These are phyloP conservation scores for Microbotryum lychnidis-dioicae DNA, from an alignment of 1,284 basidiomycete genomes.

Conservation along the genomic window DNA sequence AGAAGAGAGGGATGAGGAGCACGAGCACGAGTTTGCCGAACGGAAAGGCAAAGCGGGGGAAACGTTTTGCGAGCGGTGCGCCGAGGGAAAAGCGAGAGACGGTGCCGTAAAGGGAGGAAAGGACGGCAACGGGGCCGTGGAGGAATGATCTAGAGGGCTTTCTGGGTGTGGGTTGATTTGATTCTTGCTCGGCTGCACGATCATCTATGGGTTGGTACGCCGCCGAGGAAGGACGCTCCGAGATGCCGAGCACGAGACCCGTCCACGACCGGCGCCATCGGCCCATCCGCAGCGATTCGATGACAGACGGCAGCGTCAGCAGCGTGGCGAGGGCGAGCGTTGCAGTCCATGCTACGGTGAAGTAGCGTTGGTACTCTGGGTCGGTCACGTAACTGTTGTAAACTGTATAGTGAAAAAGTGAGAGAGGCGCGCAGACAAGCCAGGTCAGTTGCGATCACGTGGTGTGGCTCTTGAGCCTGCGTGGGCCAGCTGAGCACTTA, in stretches of 20 bases:
- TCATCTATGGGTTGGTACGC: not conserved
- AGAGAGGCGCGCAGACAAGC: too few species aligned
- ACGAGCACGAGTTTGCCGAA: slow-evolving; percentile 7
- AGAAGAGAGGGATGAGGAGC: slow-evolving; percentile 20
- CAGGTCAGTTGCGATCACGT: not conserved
- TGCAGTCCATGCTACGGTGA: slow-evolving; percentile 20
- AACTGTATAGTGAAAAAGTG: slow-evolving; percentile 1
- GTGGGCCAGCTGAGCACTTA: not conserved
- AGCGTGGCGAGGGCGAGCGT: slow-evolving; percentile 15
- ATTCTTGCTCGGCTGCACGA: not conserved
- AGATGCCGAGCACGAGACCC: slow-evolving; percentile 5
- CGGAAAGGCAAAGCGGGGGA: slow-evolving; percentile 3
- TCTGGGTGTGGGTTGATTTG: not conserved
- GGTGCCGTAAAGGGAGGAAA: slow-evolving; percentile 4
- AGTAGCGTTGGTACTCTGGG: slow-evolving; percentile 16
- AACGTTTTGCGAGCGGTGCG: not conserved
- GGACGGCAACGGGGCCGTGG: not conserved
- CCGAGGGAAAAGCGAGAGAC: slow-evolving; percentile 2
- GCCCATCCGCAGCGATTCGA: not conserved
- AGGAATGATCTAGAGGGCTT: not conserved
- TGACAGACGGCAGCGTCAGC: not conserved
- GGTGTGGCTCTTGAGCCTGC: not conserved
- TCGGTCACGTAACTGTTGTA: slow-evolving; percentile 28
- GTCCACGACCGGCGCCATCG: not conserved
- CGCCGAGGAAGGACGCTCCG: not conserved